Evolutionary conservation across 192 early-diverging fungal genomes (phyloP).

Genomic region (Backusella westeae): DNA sequence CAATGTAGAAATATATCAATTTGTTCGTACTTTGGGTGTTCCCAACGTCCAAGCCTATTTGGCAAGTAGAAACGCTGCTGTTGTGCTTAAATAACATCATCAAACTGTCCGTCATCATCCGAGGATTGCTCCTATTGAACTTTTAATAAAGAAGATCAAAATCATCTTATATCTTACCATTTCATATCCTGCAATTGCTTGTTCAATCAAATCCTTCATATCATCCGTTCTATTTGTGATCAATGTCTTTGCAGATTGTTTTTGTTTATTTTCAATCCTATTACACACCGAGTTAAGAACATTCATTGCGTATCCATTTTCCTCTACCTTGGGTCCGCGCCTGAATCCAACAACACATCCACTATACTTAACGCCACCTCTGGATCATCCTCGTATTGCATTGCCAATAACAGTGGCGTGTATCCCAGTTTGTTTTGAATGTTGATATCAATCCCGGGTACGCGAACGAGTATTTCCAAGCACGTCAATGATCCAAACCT

Average conservation of each 20-base stretch:
- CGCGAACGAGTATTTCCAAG: conserved; percentile 51
- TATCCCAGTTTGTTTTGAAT: conserved; percentile 48
- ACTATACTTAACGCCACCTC: conserved; percentile 59
- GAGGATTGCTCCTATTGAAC: not conserved
- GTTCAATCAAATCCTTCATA: conserved; percentile 29
- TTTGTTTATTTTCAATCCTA: conserved; percentile 31
- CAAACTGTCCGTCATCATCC: conserved; percentile 19
- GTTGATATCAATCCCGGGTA: conserved; percentile 54
- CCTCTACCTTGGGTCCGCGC: conserved; percentile 48
- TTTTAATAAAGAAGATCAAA: no score
- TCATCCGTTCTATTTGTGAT: conserved; percentile 27
- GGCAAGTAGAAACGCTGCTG: conserved; percentile 74
- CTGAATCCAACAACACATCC: conserved; percentile 50
- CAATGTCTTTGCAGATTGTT: conserved; percentile 16
- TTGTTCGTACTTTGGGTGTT: conserved; percentile 68
- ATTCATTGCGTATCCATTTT: not conserved
- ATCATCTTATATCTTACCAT: conserved; percentile 6
- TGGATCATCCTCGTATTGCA: conserved; percentile 51
- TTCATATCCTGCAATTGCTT: conserved; percentile 26
- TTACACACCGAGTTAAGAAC: not conserved
- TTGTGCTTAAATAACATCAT: conserved; percentile 53
- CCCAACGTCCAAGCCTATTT: conserved; percentile 80
- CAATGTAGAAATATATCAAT: conserved; percentile 78
- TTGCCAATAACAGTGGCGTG: conserved; percentile 71
- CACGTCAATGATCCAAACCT: conserved; percentile 58